Evolutionary conservation across 306 rosid genomes (phyloP).

Genomic region (Dalbergia cochinchinensis): DNA sequence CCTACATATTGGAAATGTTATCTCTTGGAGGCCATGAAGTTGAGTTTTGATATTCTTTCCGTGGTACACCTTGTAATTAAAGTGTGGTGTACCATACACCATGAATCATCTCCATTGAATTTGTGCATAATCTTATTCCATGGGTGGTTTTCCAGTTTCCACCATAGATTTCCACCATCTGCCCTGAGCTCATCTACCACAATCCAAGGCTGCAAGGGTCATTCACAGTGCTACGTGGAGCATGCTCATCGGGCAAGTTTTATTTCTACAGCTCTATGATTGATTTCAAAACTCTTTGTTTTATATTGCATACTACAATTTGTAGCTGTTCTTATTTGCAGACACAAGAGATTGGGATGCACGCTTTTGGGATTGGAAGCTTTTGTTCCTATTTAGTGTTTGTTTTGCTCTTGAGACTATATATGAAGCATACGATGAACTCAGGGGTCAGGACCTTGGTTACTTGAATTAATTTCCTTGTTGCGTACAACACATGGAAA

Average conservation of each 20-base stretch:
- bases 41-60: no score
- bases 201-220: constrained; percentile 15
- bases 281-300: constrained; percentile 12
- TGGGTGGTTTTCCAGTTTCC: no score
- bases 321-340: constrained; percentile 1
- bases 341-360: background rate
- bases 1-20: no score
- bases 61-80: no score
- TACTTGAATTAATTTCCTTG: constrained; percentile 3
- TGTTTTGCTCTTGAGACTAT: background rate
- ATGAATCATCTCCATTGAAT: no score
- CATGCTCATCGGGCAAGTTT: constrained; percentile 33
- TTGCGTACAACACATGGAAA: background rate
- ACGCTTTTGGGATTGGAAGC: background rate
- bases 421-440: background rate
- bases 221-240: background rate
- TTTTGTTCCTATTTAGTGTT: background rate
- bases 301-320: background rate
- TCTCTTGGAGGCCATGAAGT: no score
- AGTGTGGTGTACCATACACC: no score
- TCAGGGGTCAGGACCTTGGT: background rate
- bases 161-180: no score
- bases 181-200: background rate
- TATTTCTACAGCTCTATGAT: background rate
- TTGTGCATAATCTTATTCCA: no score